A percentile compares a stretch with the other conserved stretches of the same genome.
phyloP scores from a whole-genome alignment of 2,329 filamentous ascomycete species.

The Aspergillus ruber region DNA sequence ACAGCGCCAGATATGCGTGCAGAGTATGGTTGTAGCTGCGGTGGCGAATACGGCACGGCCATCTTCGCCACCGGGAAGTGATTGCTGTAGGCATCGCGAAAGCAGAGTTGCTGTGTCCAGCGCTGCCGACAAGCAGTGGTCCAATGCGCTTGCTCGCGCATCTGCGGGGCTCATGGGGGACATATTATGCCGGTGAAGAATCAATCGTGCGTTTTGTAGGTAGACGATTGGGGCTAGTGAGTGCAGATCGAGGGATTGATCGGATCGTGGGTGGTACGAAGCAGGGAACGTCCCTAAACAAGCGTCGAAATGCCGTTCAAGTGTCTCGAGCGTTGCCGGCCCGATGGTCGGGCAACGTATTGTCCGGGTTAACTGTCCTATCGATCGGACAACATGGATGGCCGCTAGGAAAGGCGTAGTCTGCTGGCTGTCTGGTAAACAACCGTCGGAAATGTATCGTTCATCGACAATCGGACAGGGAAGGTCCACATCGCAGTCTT shows the following conservation, averaged over 20 bases:
- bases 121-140: constrained; percentile 67
- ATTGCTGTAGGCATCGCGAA: constrained; percentile 53
- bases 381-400: constrained; percentile 73
- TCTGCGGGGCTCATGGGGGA: constrained; percentile 62
- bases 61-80: constrained; percentile 24
- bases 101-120: constrained; percentile 74
- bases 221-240: constrained; percentile 69
- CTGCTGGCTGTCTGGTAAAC: constrained; percentile 42
- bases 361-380: constrained; percentile 65
- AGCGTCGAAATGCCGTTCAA: constrained; percentile 71
- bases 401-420: constrained; percentile 69
- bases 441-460: constrained; percentile 50
- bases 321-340: constrained; percentile 62
- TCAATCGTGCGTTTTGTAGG: constrained; percentile 74
- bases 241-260: constrained; percentile 63
- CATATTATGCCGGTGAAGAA: constrained; percentile 84
- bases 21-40: constrained; percentile 67
- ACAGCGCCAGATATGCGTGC: constrained; percentile 82
- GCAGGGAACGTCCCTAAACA: constrained; percentile 72
- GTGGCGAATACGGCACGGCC: constrained; percentile 57
- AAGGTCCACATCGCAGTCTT: constrained; percentile 77
- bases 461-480: constrained; percentile 71
- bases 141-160: constrained; percentile 64
- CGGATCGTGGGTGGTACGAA: constrained; percentile 62
- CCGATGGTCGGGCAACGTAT: constrained; percentile 63